phyloP scores from a whole-genome alignment of 257 asterid species.

The Eucommia ulmoides region DNA sequence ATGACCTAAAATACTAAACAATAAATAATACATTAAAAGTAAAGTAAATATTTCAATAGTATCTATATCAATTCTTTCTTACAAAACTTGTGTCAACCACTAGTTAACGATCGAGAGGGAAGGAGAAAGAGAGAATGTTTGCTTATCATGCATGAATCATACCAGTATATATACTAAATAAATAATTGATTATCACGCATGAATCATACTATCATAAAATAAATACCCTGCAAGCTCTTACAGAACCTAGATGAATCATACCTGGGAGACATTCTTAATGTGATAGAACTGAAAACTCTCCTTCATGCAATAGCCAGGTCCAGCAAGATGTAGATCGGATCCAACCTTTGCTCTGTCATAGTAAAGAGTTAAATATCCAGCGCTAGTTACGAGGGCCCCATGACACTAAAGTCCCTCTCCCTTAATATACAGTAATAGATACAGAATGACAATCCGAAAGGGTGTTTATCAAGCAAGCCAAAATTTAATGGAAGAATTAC shows the following conservation, averaged over 20 bases:
- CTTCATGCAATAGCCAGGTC: conserved; percentile 25
- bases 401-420: neutral
- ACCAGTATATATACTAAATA: too few species aligned
- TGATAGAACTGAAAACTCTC: conserved; percentile 53
- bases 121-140: too few species aligned
- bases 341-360: conserved; percentile 53
- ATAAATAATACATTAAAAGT: too few species aligned
- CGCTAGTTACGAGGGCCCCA: neutral
- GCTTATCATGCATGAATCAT: too few species aligned
- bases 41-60: too few species aligned
- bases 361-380: conserved; percentile 6
- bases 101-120: too few species aligned
- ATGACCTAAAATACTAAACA: too few species aligned
- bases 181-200: too few species aligned
- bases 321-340: conserved; percentile 29
- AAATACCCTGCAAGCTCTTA: conserved; percentile 3
- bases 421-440: neutral
- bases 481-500: neutral
- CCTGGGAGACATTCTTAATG: conserved; percentile 68
- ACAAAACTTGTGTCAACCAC: too few species aligned
- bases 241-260: conserved; percentile 14
- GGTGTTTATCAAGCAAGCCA: neutral
- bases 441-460: neutral
- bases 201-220: neutral
- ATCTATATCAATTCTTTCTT: too few species aligned